phyloP scores from a whole-genome alignment of 2,329 filamentous ascomycete genomes.

The Metarhizium sp. region DNA sequence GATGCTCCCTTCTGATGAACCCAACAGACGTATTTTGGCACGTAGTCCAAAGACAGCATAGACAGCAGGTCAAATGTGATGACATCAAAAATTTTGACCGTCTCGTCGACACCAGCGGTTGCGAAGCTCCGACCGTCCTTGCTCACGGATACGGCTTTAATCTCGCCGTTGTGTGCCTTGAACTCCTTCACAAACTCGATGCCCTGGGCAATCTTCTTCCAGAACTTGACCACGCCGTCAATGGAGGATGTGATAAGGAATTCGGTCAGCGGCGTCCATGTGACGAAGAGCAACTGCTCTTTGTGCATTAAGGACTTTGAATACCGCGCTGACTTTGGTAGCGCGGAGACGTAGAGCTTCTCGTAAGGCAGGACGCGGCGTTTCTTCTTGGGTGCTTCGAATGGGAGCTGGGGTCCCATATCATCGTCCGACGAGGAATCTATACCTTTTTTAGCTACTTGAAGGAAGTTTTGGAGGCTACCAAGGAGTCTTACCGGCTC shows the following conservation, averaged over 20 bases:
- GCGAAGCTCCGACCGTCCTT: slow-evolving; percentile 89
- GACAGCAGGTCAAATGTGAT: slow-evolving; percentile 82
- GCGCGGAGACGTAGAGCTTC: slow-evolving; percentile 84
- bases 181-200: slow-evolving; percentile 99
- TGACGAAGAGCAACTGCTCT: slow-evolving; percentile 82
- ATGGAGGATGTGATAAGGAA: slow-evolving; percentile 91
- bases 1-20: slow-evolving; percentile 84
- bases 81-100: slow-evolving; percentile 72
- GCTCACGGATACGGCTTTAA: slow-evolving; percentile 75
- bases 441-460: slow-evolving; percentile 14
- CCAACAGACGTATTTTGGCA: slow-evolving; percentile 80
- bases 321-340: slow-evolving; percentile 74
- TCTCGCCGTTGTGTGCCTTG: slow-evolving; percentile 77
- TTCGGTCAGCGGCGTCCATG: slow-evolving; percentile 81
- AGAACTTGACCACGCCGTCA: slow-evolving; percentile 98
- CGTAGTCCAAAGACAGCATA: slow-evolving; percentile 69
- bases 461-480: not conserved
- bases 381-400: slow-evolving; percentile 80
- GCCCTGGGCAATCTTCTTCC: slow-evolving; percentile 87
- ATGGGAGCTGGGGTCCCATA: slow-evolving; percentile 85
- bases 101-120: slow-evolving; percentile 70
- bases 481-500: slow-evolving; percentile 23
- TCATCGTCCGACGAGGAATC: slow-evolving; percentile 79
- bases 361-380: slow-evolving; percentile 85
- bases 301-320: slow-evolving; percentile 98